Conservation (phyloP, 805 yeast genomes). For the Lachancea waltii region DNA sequence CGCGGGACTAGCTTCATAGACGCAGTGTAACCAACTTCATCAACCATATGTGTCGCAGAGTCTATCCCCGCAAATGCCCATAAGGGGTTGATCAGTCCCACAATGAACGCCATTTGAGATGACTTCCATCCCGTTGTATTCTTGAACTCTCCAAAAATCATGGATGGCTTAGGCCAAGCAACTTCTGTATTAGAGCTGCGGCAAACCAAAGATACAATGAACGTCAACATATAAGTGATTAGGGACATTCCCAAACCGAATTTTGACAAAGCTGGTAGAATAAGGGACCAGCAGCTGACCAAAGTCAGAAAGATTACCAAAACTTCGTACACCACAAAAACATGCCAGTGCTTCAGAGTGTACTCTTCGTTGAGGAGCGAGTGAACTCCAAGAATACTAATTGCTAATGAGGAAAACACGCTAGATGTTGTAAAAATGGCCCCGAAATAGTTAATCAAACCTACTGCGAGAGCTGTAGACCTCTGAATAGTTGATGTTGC, state of each 20-base stretch:
- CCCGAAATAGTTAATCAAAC: constrained; percentile 59
- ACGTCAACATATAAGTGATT: constrained; percentile 46
- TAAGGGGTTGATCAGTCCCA: constrained; percentile 65
- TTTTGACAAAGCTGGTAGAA: constrained; percentile 46
- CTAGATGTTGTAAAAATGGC: constrained; percentile 57
- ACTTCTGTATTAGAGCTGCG: constrained; percentile 37
- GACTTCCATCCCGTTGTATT: constrained; percentile 58
- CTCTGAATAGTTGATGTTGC: constrained; percentile 12
- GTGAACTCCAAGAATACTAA: constrained; percentile 46
- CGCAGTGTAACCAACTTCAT: constrained; percentile 36
- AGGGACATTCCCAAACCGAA: constrained; percentile 48
- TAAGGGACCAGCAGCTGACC: constrained; percentile 46
- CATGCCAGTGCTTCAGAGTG: constrained; percentile 45
- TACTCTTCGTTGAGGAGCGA: constrained; percentile 34
- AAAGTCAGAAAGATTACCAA: constrained; percentile 38
- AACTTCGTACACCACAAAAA: constrained; percentile 44
- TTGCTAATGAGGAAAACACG: constrained; percentile 47
- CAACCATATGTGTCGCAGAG: constrained; percentile 67
- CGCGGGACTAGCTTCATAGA: constrained; percentile 46
- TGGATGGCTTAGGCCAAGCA: constrained; percentile 41
- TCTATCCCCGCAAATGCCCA: constrained; percentile 68
- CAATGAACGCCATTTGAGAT: constrained; percentile 54
- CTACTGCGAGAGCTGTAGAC: constrained; percentile 46
- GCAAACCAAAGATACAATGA: constrained; percentile 46
- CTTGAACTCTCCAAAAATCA: constrained; percentile 48